These are phyloP conservation scores for Paramecium tetraurelia DNA, from an alignment of 73 alveolate genomes.

Conservation along the genomic window DNA sequence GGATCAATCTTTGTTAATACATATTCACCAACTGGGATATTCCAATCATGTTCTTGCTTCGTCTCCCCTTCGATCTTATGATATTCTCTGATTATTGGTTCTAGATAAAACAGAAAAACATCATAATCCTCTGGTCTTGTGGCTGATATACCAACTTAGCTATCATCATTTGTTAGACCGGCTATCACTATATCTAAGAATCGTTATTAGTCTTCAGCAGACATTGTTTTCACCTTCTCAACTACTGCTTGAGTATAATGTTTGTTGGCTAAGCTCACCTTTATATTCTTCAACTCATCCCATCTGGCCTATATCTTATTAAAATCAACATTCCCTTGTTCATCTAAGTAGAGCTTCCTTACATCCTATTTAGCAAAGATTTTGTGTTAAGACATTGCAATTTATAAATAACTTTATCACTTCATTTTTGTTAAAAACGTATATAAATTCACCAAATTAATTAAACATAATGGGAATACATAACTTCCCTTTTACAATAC, in stretches of 20 bases:
- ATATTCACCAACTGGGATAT: not conserved
- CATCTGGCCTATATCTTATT: not conserved
- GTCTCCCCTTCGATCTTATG: not conserved
- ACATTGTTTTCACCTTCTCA: not conserved
- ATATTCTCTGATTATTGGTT: not conserved
- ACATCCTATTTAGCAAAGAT: not conserved
- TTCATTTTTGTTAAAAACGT: not conserved
- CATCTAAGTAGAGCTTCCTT: not conserved
- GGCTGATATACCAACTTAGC: not conserved
- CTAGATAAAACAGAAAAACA: not conserved
- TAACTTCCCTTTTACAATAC: not conserved
- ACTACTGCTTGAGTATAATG: not conserved
- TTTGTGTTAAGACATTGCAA: not conserved
- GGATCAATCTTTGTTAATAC: not conserved
- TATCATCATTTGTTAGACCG: not conserved
- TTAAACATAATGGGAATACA: not conserved
- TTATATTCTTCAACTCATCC: not conserved
- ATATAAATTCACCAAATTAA: not conserved
- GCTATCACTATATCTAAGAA: not conserved
- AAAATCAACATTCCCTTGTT: not conserved
- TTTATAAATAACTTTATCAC: not conserved
- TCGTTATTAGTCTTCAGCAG: not conserved
- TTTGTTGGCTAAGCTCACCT: not conserved
- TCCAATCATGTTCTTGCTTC: not conserved
- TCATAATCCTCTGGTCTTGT: not conserved